These are phyloP conservation scores for Ambispora gerdemannii DNA, from an alignment of 192 early-diverging fungal genomes.

Conservation along the genomic window DNA sequence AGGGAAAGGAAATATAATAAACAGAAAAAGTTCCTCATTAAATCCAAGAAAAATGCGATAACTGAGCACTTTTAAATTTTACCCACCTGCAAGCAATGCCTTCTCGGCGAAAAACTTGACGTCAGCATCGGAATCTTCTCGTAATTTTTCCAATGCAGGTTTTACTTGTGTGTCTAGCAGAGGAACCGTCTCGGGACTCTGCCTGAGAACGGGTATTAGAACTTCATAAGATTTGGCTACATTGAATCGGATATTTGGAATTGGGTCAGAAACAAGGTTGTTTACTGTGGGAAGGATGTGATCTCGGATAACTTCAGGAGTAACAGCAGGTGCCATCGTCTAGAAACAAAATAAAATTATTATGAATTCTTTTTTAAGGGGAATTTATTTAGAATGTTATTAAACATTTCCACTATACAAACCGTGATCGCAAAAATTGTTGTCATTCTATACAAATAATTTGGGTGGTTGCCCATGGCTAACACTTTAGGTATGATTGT, in stretches of 20 bases:
- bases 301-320: constrained; percentile 83
- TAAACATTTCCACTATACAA: constrained; percentile 30
- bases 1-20: too few relatives aligned
- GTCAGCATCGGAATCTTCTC: constrained; percentile 88
- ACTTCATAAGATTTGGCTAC: constrained; percentile 93
- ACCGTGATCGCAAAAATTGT: constrained; percentile 95
- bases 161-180: constrained; percentile 69
- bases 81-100: constrained; percentile 56
- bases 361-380: not conserved
- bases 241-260: constrained; percentile 99
- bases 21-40: not conserved
- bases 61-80: not conserved
- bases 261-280: constrained; percentile 83
- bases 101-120: constrained; percentile 89
- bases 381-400: not conserved
- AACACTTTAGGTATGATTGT: constrained; percentile 94
- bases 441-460: constrained; percentile 98
- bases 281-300: constrained; percentile 85
- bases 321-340: constrained; percentile 84
- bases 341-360: constrained; percentile 34
- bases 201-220: constrained; percentile 75
- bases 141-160: constrained; percentile 78
- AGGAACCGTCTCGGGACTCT: constrained; percentile 54
- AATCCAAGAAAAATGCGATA: not conserved
- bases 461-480: constrained; percentile 82